Percentiles rank a stretch among this genome's conserved stretches.
Evolutionary conservation across 805 yeast genomes (phyloP).

Genomic region (Candida adriatica): DNA sequence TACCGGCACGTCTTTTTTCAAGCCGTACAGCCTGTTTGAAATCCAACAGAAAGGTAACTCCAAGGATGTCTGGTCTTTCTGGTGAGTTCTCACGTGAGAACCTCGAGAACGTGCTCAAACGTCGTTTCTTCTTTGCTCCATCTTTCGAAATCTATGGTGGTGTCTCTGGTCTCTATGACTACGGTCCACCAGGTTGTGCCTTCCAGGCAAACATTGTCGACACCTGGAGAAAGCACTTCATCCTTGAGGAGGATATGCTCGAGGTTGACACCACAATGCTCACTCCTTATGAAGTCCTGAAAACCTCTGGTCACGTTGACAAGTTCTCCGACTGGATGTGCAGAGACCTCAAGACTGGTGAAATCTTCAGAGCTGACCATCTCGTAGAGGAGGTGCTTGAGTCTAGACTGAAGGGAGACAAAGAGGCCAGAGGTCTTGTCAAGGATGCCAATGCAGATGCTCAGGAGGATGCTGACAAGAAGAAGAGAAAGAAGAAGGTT

Average conservation of each 20-base stretch:
- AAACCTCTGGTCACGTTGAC: slow-evolving; percentile 99
- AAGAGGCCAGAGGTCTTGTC: slow-evolving; percentile 85
- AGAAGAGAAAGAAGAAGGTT: slow-evolving; percentile 92
- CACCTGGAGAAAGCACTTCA: slow-evolving; percentile 95
- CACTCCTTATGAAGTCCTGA: slow-evolving; percentile 95
- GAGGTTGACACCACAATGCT: slow-evolving; percentile 98
- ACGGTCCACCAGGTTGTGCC: slow-evolving; percentile 99
- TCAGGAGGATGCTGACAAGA: slow-evolving; percentile 71
- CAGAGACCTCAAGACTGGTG: slow-evolving; percentile 91
- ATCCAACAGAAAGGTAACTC: not conserved
- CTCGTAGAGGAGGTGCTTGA: slow-evolving; percentile 96
- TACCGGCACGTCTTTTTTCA: not conserved
- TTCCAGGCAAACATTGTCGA: slow-evolving; percentile 94
- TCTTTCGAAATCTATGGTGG: slow-evolving; percentile 98
- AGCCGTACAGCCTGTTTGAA: not conserved
- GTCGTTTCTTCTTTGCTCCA: slow-evolving; percentile 97
- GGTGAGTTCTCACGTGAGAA: slow-evolving; percentile 71
- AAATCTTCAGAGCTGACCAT: slow-evolving; percentile 98
- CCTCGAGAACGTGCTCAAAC: slow-evolving; percentile 84
- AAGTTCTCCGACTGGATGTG: slow-evolving; percentile 99
- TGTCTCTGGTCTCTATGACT: slow-evolving; percentile 95
- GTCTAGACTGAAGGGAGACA: slow-evolving; percentile 92
- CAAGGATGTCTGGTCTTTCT: slow-evolving; percentile 14
- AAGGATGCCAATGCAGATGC: slow-evolving; percentile 48
- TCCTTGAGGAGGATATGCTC: slow-evolving; percentile 96